Evolutionary conservation across 129 eudicot genomes (phyloP).

Genomic region (Heracleum sosnowskyi): DNA sequence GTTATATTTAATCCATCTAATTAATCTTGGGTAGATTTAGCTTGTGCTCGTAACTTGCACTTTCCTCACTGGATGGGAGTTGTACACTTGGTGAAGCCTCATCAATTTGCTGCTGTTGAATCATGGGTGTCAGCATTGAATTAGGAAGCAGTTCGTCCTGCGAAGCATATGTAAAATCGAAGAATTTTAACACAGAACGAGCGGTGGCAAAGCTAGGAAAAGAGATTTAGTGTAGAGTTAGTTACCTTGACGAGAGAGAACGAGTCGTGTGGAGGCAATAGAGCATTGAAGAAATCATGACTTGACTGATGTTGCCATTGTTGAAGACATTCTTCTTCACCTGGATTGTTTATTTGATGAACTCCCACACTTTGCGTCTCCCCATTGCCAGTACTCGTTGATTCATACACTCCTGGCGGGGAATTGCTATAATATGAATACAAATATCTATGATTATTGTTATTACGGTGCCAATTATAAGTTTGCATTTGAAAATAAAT

Average conservation of each 20-base stretch:
- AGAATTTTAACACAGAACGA: too few species aligned
- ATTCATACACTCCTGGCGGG: constrained; percentile 41
- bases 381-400: constrained; percentile 30
- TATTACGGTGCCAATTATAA: background rate
- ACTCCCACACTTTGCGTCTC: constrained; percentile 35
- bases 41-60: constrained; percentile 13
- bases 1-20: background rate
- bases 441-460: background rate
- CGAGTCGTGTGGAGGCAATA: constrained; percentile 35
- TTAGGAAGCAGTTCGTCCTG: constrained; percentile 8
- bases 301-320: constrained; percentile 39
- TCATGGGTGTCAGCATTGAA: constrained; percentile 7
- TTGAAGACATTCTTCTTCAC: constrained; percentile 37
- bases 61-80: constrained; percentile 9
- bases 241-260: constrained; percentile 36
- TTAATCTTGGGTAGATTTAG: constrained; percentile 1
- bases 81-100: background rate
- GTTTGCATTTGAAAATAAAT: too few species aligned
- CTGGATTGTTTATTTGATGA: constrained; percentile 27
- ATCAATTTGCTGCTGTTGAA: constrained; percentile 8
- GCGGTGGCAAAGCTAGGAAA: too few species aligned
- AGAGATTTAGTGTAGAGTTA: background rate
- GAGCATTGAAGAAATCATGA: constrained; percentile 37
- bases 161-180: background rate
- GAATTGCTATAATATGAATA: constrained; percentile 30